Evolutionary conservation across 1,284 basidiomycete genomes (phyloP), one percentile per base, ranked within the genome.

Genomic region (Ceratobasidium sp.): DNA sequence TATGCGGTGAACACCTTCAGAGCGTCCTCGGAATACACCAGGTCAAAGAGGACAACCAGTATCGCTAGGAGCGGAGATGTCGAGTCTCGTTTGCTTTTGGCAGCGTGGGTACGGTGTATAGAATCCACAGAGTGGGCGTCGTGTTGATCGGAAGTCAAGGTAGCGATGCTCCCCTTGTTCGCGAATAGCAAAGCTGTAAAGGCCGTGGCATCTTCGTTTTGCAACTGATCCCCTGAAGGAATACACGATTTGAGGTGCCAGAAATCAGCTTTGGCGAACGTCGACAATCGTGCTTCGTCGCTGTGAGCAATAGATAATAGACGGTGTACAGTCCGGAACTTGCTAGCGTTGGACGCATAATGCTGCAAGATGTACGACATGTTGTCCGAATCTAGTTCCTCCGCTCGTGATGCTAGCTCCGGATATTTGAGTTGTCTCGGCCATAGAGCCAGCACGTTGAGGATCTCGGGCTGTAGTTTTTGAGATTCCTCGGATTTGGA

Each of bases 161-260:
- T 35, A 33, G 57, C 16, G 14, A 74, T 65, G 35, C 50, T 74
- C n/a, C 79, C 81, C 10, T 69, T 67, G 23, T 70, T 78, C 20
- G 79, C 77, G 69, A 90, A 85, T 16, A 97, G 85, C 8, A 97
- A 85, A 16, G 90, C 87, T n/a, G 92, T 88, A 80, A 97, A 96
- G 0, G 93, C 93, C 67, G 90, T 86, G 4, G 92, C 87, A 79
- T 95, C 94, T 46, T 91, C 89, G 50, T 87, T 87, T 52, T 89
- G 88, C 38, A 94, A 83, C 35, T 88, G 84, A 2, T 87, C 84
- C 1, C 81, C 80, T 0, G 86, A 77, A 2, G 92, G 92, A 54
- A 96, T 92, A 80, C 88, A 91, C 23, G 90, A 89, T 82, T 94
- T 95, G 81, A 97, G 85, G 52, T 90, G 88, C 95, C 95, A 97